Percentiles rank a stretch among this genome's conserved stretches.
Conservation (phyloP, 495 filamentous ascomycete genomes). For the Diplogelasinospora grovesii region DNA sequence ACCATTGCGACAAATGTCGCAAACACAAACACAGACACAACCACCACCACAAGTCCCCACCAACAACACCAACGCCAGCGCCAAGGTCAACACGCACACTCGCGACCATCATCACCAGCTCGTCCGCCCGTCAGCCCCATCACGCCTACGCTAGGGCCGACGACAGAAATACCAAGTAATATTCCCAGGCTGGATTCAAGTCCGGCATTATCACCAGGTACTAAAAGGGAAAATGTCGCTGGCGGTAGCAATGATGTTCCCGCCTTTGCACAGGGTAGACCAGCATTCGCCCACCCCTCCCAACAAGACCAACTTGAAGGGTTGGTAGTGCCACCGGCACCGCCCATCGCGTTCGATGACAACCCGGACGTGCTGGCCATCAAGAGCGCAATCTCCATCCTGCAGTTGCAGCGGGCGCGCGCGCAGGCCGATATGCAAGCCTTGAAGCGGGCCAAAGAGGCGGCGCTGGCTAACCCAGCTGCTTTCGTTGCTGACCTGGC, state of each 20-base stretch:
- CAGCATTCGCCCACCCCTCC: slow-evolving; percentile 36
- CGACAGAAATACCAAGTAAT: too few species aligned
- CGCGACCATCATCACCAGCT: slow-evolving; percentile 5
- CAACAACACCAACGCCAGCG: too few species aligned
- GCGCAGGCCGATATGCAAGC: slow-evolving; percentile 61
- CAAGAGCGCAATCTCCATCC: slow-evolving; percentile 67
- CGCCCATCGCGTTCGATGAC: slow-evolving; percentile 65
- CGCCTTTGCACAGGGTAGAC: slow-evolving; percentile 26
- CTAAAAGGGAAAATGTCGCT: too few species aligned
- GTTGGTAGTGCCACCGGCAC: slow-evolving; percentile 45
- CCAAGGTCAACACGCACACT: not conserved
- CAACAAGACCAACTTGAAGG: slow-evolving; percentile 32
- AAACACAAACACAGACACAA: too few species aligned
- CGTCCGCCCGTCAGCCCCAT: slow-evolving; percentile 40
- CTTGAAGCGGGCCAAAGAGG: slow-evolving; percentile 55
- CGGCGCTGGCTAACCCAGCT: slow-evolving; percentile 61
- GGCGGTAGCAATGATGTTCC: slow-evolving; percentile 7
- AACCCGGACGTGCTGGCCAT: slow-evolving; percentile 84
- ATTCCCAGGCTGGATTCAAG: too few species aligned
- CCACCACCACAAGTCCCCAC: slow-evolving; percentile 1
- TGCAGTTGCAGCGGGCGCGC: slow-evolving; percentile 76
- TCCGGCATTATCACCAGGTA: too few species aligned
- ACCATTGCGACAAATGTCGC: slow-evolving; percentile 16
- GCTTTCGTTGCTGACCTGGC: slow-evolving; percentile 58
- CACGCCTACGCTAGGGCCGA: slow-evolving; percentile 31